phyloP scores from a whole-genome alignment of 768 basidiomycete genomes.

The Favolaschia claudopus region DNA sequence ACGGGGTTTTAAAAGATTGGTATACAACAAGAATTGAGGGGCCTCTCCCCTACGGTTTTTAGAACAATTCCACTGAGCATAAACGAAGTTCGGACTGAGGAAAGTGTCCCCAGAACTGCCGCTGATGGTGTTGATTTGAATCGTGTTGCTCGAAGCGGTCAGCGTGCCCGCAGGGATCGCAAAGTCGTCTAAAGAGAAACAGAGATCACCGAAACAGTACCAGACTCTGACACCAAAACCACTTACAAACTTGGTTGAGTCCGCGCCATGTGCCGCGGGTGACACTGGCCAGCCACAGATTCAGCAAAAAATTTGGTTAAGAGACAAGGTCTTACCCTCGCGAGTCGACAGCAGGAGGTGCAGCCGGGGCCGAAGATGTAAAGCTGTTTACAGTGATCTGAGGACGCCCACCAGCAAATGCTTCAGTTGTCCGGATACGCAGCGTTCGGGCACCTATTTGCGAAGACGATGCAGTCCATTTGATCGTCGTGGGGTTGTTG shows the following conservation, averaged over 20 bases:
- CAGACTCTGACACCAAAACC: not conserved
- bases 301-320: not conserved
- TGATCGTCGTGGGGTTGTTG: constrained; percentile 53
- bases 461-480: constrained; percentile 49
- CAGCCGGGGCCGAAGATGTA: constrained; percentile 49
- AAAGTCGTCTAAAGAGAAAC: constrained; percentile 42
- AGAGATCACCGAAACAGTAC: not conserved
- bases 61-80: constrained; percentile 32
- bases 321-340: constrained; percentile 43
- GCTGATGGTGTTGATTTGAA: constrained; percentile 51
- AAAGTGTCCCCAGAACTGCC: constrained; percentile 53
- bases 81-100: constrained; percentile 51
- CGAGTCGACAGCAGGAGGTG: constrained; percentile 49
- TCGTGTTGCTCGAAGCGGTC: constrained; percentile 51
- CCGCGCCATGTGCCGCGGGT: constrained; percentile 62
- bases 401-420: constrained; percentile 58
- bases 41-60: not conserved
- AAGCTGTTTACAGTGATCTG: constrained; percentile 53
- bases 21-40: no score
- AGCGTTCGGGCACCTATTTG: constrained; percentile 55
- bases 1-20: no score
- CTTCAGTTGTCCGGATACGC: constrained; percentile 52
- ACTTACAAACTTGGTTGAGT: constrained; percentile 51
- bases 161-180: constrained; percentile 50
- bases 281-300: constrained; percentile 37